Evolutionary conservation across 139 green algal species (phyloP), one percentile per base, ranked within the genome.

Genomic region (Penium margaritaceum): DNA sequence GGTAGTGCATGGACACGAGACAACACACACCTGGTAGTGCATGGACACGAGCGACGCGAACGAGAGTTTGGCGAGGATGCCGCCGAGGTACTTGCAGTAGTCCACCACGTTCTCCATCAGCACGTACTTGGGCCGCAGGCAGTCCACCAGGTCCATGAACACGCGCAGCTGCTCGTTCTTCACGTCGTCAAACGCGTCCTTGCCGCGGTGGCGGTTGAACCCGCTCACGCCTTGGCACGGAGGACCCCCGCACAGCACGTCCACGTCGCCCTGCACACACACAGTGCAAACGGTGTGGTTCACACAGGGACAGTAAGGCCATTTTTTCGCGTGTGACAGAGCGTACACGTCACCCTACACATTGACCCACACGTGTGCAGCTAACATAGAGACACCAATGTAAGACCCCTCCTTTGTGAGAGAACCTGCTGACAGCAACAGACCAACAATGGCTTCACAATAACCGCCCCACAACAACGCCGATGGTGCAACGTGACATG

Each of bases 181-280:
- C 36, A 30, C n/a, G 51, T 84, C 79, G 0, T 12, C n/a, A 15
- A 81, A 19, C 4, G 67, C 68, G 24, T 68, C 67, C 4, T 46
- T 60, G 67, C 79, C 35, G 17, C 73, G 65, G 51, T 65, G 79
- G 5, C 54, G 65, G 75, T 95, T 95, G 33, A 91, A 82, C 21
- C 90, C 90, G 33, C 65, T 84, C 32, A 90, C 73, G 30, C 88
- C 88, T 76, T 94, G 89, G 84, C 89, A 94, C 19, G 89, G 89
- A 14, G 89, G 89, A 0, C 89, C 89, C 3, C 89, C 89, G 39
- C 84, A 86, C 19, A 94, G 70, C n/a, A 21, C 54, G 63, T 70
- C 63, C 32, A 51, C 37, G 21, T 70, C 63, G 7, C n/a, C 38
- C 37, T 57, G 36, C 9, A n/a, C n/a, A n/a, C n/a, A n/a, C n/a